A percentile compares a stretch with the other conserved stretches of the same genome.
phyloP scores from a whole-genome alignment of 306 rosid genomes.

The Psophocarpus tetragonolobus region DNA sequence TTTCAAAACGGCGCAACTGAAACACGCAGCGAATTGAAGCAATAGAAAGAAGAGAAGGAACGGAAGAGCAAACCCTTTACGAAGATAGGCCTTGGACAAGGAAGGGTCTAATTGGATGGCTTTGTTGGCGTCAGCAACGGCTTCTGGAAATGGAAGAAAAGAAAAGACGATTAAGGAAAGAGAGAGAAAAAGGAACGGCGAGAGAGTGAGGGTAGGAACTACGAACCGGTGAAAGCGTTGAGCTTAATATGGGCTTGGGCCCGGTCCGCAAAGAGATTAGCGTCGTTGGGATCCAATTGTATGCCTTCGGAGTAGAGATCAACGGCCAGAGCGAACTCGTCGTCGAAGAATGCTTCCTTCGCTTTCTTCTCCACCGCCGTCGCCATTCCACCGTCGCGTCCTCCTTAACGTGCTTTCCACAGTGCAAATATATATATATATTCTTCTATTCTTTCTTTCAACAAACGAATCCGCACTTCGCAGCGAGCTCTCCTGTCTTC shows the following conservation, averaged over 20 bases:
- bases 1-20: too few relatives aligned
- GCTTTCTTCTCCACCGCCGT: slow-evolving; percentile 50
- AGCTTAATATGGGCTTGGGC: slow-evolving; percentile 74
- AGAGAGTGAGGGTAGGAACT: neutral
- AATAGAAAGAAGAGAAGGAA: too few relatives aligned
- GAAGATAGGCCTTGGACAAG: slow-evolving; percentile 67
- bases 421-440: too few relatives aligned
- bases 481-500: too few relatives aligned
- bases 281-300: slow-evolving; percentile 37
- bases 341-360: slow-evolving; percentile 64
- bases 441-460: too few relatives aligned
- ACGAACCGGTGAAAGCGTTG: slow-evolving; percentile 55
- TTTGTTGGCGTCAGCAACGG: slow-evolving; percentile 80
- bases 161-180: neutral
- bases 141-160: slow-evolving; percentile 49
- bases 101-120: slow-evolving; percentile 68
- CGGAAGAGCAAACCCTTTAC: slow-evolving; percentile 61
- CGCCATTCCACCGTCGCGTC: too few relatives aligned
- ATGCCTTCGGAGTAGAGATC: slow-evolving; percentile 54
- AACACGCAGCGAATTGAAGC: too few relatives aligned
- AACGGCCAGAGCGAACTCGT: slow-evolving; percentile 47
- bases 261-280: slow-evolving; percentile 57
- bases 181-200: neutral
- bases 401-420: too few relatives aligned
- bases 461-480: too few relatives aligned